Conservation (phyloP, 352 stramenopile genomes). For the Saprolegnia diclina region DNA sequence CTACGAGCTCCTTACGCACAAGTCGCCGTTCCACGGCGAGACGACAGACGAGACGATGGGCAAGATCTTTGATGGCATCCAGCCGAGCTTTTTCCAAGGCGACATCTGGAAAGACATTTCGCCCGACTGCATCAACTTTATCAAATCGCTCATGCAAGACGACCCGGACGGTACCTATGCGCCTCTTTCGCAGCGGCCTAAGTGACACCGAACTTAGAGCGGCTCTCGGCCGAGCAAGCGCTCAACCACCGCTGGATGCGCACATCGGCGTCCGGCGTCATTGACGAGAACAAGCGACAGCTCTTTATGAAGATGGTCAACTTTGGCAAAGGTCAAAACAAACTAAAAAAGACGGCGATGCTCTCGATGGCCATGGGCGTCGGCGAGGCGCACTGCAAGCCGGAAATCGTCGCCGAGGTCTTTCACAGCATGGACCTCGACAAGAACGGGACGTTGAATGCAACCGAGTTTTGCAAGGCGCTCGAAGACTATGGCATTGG, state of each 20-base stretch:
- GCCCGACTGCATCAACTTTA: constrained; percentile 56
- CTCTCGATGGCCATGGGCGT: constrained; percentile 64
- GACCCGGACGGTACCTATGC: constrained; percentile 40
- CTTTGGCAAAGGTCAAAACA: constrained; percentile 56
- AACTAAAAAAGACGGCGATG: constrained; percentile 72
- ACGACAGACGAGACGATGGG: constrained; percentile 74
- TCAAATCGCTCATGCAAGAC: constrained; percentile 76
- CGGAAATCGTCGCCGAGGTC: constrained; percentile 71
- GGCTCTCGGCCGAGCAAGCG: constrained; percentile 57
- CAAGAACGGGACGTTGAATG: constrained; percentile 82
- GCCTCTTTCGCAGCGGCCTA: background rate
- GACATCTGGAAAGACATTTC: constrained; percentile 59
- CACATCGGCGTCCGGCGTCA: constrained; percentile 30
- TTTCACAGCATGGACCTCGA: constrained; percentile 83
- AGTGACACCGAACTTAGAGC: no score
- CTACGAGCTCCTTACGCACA: constrained; percentile 61
- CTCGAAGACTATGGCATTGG: constrained; percentile 84
- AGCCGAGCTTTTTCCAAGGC: constrained; percentile 55
- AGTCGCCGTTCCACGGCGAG: constrained; percentile 61
- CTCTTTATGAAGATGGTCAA: constrained; percentile 73
- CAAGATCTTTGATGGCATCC: constrained; percentile 74
- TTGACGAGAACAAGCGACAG: constrained; percentile 55
- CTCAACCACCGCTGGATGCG: constrained; percentile 59
- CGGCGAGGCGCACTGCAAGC: constrained; percentile 66
- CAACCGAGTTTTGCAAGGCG: constrained; percentile 90